These are phyloP conservation scores for Hymenoscyphus salicellus DNA, from an alignment of 2,329 filamentous ascomycete genomes.

Conservation along the genomic window DNA sequence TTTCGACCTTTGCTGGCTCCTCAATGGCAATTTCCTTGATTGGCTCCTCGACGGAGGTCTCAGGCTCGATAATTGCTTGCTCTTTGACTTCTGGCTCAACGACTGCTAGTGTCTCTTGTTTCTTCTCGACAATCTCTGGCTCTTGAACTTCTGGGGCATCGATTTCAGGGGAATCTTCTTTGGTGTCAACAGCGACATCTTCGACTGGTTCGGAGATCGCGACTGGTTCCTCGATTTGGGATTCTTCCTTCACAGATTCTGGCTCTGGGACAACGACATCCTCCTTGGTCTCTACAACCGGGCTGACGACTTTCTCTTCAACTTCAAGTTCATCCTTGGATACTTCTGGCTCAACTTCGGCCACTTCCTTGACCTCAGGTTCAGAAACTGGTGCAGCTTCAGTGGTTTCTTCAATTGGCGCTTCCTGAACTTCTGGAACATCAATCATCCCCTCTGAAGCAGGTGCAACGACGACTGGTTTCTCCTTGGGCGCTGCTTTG, in stretches of 20 bases:
- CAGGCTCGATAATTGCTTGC: neutral
- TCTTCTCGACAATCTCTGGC: conserved; percentile 11
- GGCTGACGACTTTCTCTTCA: conserved; percentile 17
- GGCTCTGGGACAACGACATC: conserved; percentile 20
- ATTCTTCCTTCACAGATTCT: conserved; percentile 26
- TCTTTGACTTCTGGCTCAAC: conserved; percentile 15
- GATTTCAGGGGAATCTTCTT: conserved; percentile 15
- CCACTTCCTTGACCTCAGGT: conserved; percentile 10
- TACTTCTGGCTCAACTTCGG: conserved; percentile 15
- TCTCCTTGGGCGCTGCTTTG: conserved; percentile 12
- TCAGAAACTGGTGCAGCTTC: conserved; percentile 8
- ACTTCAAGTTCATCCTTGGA: conserved; percentile 10
- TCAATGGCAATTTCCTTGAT: neutral
- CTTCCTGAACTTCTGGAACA: neutral
- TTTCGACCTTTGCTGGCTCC: conserved; percentile 4
- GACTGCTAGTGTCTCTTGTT: conserved; percentile 7
- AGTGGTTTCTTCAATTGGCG: conserved; percentile 3
- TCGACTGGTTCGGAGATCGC: conserved; percentile 8
- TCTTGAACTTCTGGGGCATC: neutral
- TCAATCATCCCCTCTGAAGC: neutral
- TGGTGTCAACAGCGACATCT: conserved; percentile 8
- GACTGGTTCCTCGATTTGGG: conserved; percentile 24
- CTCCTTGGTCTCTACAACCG: conserved; percentile 15
- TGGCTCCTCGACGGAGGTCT: neutral
- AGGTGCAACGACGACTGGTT: conserved; percentile 12